phyloP scores from a whole-genome alignment of 768 basidiomycete genomes.

The Hebeloma cylindrosporum region DNA sequence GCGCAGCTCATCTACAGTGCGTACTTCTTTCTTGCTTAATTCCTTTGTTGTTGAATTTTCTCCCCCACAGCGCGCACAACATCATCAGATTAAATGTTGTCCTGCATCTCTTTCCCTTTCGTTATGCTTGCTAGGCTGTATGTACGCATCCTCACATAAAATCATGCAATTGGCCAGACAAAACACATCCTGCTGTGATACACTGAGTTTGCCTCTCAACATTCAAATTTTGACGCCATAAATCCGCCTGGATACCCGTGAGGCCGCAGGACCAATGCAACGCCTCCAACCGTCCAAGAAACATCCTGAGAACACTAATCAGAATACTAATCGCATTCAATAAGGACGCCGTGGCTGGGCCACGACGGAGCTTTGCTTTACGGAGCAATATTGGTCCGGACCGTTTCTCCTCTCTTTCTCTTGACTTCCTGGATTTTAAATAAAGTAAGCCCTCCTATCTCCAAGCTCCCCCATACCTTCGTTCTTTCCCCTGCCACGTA shows the following conservation, averaged over 20 bases:
- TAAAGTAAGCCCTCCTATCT: neutral
- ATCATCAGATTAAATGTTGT: constrained; percentile 43
- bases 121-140: constrained; percentile 36
- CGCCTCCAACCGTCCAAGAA: no score
- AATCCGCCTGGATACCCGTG: constrained; percentile 2
- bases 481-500: neutral
- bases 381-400: no score
- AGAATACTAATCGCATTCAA: no score
- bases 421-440: no score
- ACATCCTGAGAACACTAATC: no score
- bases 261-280: no score
- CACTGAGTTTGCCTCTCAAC: constrained; percentile 6
- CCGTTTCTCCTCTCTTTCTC: no score
- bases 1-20: constrained; percentile 93
- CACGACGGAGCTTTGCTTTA: no score
- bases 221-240: neutral
- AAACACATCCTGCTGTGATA: constrained; percentile 12
- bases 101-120: constrained; percentile 21
- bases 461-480: neutral
- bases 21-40: constrained; percentile 3
- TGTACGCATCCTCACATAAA: constrained; percentile 35
- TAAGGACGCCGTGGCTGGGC: no score
- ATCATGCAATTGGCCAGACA: constrained; percentile 30
- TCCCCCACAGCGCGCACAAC: constrained; percentile 47
- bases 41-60: neutral